Evolutionary conservation across 2,329 filamentous ascomycete genomes (phyloP).

Genomic region (Truncatella angustata): DNA sequence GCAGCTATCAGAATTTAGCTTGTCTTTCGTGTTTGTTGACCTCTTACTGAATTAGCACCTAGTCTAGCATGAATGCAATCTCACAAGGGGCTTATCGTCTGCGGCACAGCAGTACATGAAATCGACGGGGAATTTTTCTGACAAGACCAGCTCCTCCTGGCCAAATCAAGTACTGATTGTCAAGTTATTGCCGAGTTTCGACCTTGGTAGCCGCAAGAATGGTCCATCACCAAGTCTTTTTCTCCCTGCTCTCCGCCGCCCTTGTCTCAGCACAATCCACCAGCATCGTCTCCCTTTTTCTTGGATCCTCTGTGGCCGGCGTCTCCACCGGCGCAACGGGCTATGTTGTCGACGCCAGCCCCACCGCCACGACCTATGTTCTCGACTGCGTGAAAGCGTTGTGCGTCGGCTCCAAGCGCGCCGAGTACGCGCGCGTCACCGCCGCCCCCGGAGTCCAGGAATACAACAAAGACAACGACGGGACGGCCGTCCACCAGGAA

Average conservation of each 20-base stretch:
- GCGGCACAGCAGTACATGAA: too few relatives aligned
- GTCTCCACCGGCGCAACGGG: constrained; percentile 5
- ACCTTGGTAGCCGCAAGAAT: not conserved
- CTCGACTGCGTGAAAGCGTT: not conserved
- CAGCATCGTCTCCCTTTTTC: constrained; percentile 3
- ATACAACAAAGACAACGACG: constrained; percentile 1
- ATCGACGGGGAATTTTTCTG: too few relatives aligned
- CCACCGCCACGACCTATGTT: constrained; percentile 3
- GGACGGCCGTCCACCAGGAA: not conserved
- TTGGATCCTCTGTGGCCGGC: not conserved
- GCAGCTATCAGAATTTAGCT: too few relatives aligned
- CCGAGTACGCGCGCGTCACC: constrained; percentile 7
- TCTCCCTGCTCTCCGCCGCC: not conserved
- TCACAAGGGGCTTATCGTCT: too few relatives aligned
- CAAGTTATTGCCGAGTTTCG: too few relatives aligned
- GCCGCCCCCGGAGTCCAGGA: not conserved
- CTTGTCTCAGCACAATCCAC: not conserved
- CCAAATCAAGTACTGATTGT: too few relatives aligned
- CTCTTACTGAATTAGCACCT: too few relatives aligned
- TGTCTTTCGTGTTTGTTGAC: too few relatives aligned
- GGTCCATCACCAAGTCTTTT: not conserved
- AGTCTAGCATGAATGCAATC: too few relatives aligned
- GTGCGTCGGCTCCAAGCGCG: not conserved
- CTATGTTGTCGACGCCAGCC: constrained; percentile 4
- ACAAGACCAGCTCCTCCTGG: too few relatives aligned